Percentiles rank a stretch among this genome's conserved stretches.
phyloP scores from a whole-genome alignment of 1,284 basidiomycete genomes.

The Inonotus obliquus region DNA sequence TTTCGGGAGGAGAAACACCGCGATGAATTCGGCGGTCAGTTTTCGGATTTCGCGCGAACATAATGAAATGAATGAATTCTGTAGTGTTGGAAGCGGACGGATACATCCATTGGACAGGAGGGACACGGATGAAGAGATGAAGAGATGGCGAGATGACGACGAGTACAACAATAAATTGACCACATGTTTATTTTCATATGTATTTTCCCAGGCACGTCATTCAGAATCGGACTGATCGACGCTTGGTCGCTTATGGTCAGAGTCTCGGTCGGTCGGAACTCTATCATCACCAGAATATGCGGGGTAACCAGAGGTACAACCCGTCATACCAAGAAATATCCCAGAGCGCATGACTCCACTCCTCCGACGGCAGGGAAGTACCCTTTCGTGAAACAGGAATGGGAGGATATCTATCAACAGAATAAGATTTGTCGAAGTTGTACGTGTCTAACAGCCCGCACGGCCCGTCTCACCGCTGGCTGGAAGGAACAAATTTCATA shows the following conservation, averaged over 20 bases:
- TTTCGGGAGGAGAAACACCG: neutral
- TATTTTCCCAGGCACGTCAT: neutral
- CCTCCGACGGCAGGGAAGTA: no score
- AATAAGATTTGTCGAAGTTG: neutral
- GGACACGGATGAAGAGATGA: neutral
- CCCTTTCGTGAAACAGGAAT: neutral
- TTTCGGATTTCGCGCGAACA: neutral
- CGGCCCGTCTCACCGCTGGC: neutral
- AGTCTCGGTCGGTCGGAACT: neutral
- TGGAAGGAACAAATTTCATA: neutral
- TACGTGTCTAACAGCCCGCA: neutral
- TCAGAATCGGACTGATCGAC: neutral
- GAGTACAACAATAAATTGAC: neutral
- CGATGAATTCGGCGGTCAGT: neutral
- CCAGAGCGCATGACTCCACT: neutral
- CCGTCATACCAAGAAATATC: neutral
- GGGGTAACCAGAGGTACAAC: neutral
- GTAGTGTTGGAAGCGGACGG: neutral
- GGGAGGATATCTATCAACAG: neutral
- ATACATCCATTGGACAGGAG: neutral
- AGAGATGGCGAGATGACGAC: neutral
- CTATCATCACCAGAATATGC: neutral
- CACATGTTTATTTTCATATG: constrained; percentile 2
- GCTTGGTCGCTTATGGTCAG: no score
- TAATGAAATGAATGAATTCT: neutral